phyloP scores from a whole-genome alignment of 805 yeast species.

The Zygosaccharomyces gambellarensis region DNA sequence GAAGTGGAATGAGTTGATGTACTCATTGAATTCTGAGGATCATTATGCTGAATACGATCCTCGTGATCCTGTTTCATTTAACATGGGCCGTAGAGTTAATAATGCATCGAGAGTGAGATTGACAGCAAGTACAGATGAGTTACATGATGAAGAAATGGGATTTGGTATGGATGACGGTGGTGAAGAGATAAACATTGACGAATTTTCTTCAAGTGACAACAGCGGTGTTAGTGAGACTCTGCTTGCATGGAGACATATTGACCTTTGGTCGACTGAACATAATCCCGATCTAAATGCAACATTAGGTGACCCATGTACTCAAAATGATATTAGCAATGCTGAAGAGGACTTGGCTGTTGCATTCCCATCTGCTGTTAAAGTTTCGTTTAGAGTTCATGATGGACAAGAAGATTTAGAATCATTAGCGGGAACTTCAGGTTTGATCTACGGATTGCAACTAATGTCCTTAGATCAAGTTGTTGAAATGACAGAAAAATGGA shows the following conservation, averaged over 20 bases:
- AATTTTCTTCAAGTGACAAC: constrained; percentile 16
- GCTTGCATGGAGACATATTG: constrained; percentile 85
- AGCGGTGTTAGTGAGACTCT: constrained; percentile 73
- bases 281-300: constrained; percentile 80
- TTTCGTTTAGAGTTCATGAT: constrained; percentile 76
- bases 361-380: constrained; percentile 78
- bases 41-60: constrained; percentile 65
- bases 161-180: constrained; percentile 23
- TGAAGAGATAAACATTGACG: constrained; percentile 41
- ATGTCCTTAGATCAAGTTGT: constrained; percentile 77
- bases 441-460: constrained; percentile 74
- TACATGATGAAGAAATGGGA: constrained; percentile 18
- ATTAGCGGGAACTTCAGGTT: constrained; percentile 62
- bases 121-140: constrained; percentile 13
- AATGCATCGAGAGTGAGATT: constrained; percentile 19
- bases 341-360: constrained; percentile 73
- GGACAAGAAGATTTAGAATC: constrained; percentile 83
- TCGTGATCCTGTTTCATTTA: constrained; percentile 34
- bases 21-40: constrained; percentile 61
- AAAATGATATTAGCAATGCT: constrained; percentile 71
- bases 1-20: constrained; percentile 53
- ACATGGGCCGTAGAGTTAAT: constrained; percentile 25
- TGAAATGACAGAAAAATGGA: constrained; percentile 81
- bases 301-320: constrained; percentile 72
- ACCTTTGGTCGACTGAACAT: constrained; percentile 72